Evolutionary conservation across 2,329 filamentous ascomycete genomes (phyloP), one percentile per base, ranked within the genome.

Genomic region (Arthrinium phaeospermum): DNA sequence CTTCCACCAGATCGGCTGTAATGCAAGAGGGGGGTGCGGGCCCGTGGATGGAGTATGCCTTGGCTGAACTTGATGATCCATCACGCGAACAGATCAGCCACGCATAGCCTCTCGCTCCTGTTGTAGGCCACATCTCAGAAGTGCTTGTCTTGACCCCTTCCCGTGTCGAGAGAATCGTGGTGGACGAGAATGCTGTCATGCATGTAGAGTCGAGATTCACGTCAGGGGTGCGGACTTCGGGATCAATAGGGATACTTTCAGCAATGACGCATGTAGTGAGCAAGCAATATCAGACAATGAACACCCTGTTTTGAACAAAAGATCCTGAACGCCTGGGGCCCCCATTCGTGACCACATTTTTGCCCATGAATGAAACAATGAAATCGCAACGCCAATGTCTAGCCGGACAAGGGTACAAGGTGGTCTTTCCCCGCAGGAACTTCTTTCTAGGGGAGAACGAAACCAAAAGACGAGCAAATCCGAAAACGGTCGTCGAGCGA

Each of bases 321-420:
- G 57, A 69, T 71, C 72, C 67, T 70, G 68, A 73, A 73, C 72
- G 72, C 72, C 72, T 70, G 10, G 68, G 72, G 64, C 49, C 64
- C 57, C 69, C 69, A 45, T 71, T 68, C 46, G 71, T 72, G 72
- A 73, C 72, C 72, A 72, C 70, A 67, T 72, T 64, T 64, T 51
- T 70, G 61, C 57, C 70, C 72, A 70, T 49, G 68, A 71, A 71
- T 57, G 45, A 71, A 70, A 70, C 24, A 61, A 67, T 27, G 53
- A 41, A 67, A 67, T 67, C 51, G 69, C 69, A 70, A 70, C 68
- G 68, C 68, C 68, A 57, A 51, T 70, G 68, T 70, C 68, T 70
- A 70, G 68, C 68, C 68, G 68, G 37, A 57, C 68, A 53, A 37
- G 37, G 68, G 49, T 70, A 49, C 34, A 70, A 49, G 46, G 27